A percentile compares a stretch with the other conserved stretches of the same genome.
Conservation (phyloP, 306 rosid species). For the Bauhinia variegata region DNA sequence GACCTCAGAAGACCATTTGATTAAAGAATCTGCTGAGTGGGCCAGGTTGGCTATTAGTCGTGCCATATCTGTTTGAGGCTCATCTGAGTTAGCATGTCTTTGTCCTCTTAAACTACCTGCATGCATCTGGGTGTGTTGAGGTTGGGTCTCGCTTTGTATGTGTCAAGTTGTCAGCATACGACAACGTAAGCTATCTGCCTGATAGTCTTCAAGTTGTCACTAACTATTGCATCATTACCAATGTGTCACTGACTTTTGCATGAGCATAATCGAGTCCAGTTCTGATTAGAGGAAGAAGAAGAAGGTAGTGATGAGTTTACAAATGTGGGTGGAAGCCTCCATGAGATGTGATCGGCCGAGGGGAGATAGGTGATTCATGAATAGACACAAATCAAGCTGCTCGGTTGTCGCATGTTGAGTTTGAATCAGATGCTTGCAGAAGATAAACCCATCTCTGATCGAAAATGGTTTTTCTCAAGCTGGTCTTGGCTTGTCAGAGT, state of each 20-base stretch:
- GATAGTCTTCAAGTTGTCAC: constrained; percentile 79
- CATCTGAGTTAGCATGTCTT: constrained; percentile 45
- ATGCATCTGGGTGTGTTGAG: constrained; percentile 39
- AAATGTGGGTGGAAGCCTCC: constrained; percentile 26
- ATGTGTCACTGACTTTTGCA: constrained; percentile 81
- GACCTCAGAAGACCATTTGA: constrained; percentile 85
- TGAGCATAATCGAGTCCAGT: constrained; percentile 60
- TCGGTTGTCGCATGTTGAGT: constrained; percentile 33
- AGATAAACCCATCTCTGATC: constrained; percentile 15
- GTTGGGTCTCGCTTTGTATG: constrained; percentile 80
- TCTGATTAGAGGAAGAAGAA: constrained; percentile 57
- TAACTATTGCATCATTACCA: constrained; percentile 86
- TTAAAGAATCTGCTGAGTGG: constrained; percentile 32
- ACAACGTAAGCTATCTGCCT: constrained; percentile 58
- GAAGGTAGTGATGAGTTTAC: constrained; percentile 40
- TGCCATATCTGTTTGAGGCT: constrained; percentile 80
- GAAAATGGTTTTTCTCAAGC: constrained; percentile 26
- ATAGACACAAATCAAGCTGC: constrained; percentile 29
- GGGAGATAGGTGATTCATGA: constrained; percentile 37
- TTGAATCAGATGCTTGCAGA: constrained; percentile 12
- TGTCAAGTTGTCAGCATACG: constrained; percentile 58
- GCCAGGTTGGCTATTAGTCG: constrained; percentile 90
- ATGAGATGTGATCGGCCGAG: constrained; percentile 36
- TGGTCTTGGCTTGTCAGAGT: constrained; percentile 35
- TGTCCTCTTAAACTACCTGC: constrained; percentile 59